Evolutionary conservation across 148 eudicot species (phyloP).

Genomic region (Silene conica): DNA sequence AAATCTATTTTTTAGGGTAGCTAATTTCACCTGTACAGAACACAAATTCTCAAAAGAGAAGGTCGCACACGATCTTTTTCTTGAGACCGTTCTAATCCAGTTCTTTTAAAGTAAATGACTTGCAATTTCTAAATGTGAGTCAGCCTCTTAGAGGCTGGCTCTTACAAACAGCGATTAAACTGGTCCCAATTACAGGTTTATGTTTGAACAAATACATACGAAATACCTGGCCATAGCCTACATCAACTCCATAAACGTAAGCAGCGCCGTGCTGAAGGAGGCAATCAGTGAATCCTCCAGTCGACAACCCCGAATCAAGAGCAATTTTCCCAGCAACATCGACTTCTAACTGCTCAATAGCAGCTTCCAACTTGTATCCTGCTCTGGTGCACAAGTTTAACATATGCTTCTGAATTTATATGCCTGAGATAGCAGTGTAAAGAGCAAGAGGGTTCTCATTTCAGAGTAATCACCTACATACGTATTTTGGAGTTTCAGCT

Average conservation of each 20-base stretch:
- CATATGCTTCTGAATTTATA: conserved; percentile 14
- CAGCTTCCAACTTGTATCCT: conserved; percentile 96
- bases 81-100: no score
- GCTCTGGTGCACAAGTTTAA: conserved; percentile 53
- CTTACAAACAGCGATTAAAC: background rate
- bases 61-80: no score
- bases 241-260: conserved; percentile 91
- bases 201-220: background rate
- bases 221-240: conserved; percentile 93
- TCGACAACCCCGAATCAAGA: conserved; percentile 94
- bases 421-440: conserved; percentile 2
- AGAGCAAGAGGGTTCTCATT: conserved; percentile 15
- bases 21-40: background rate
- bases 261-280: conserved; percentile 90
- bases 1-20: background rate
- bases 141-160: no score
- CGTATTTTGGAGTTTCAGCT: conserved; percentile 96
- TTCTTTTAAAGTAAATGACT: no score
- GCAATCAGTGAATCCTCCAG: conserved; percentile 99
- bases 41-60: no score
- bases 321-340: conserved; percentile 89
- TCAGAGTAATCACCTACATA: conserved; percentile 97
- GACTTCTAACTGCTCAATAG: conserved; percentile 76
- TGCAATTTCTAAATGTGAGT: no score
- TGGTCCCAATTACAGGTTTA: background rate